Conservation (phyloP, 2,329 filamentous ascomycete genomes). For the Botryosphaeria agaves region DNA sequence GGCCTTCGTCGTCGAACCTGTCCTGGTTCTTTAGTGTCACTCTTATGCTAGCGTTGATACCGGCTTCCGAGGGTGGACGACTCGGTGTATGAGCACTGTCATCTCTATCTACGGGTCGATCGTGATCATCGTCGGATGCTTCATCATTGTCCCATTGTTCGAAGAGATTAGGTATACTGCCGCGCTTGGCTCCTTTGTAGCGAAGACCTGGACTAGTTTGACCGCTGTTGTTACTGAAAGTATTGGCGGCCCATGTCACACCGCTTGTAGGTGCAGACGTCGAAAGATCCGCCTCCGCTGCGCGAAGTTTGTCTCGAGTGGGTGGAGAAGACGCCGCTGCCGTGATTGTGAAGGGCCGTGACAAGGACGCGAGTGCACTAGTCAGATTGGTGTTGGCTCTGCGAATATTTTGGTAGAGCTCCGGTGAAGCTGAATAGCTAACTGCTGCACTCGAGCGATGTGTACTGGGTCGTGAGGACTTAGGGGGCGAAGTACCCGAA, state of each 20-base stretch:
- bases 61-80: too few species aligned
- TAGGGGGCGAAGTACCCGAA: slow-evolving; percentile 35
- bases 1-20: slow-evolving; percentile 35
- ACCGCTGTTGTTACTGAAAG: slow-evolving; percentile 4
- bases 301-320: slow-evolving; percentile 13
- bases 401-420: slow-evolving; percentile 15
- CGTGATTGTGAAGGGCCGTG: slow-evolving; percentile 20
- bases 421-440: slow-evolving; percentile 25
- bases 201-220: too few species aligned
- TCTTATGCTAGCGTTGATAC: too few species aligned
- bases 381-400: slow-evolving; percentile 20
- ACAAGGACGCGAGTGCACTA: slow-evolving; percentile 20
- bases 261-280: slow-evolving; percentile 22
- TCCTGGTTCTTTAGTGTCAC: slow-evolving; percentile 38
- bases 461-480: slow-evolving; percentile 21
- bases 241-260: slow-evolving; percentile 29
- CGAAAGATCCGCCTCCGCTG: slow-evolving; percentile 19
- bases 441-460: slow-evolving; percentile 20
- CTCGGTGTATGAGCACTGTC: too few species aligned
- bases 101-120: too few species aligned
- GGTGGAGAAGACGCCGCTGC: slow-evolving; percentile 20
- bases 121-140: too few species aligned
- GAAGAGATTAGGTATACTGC: too few species aligned
- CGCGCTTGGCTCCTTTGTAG: too few species aligned
- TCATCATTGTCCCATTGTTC: too few species aligned